phyloP scores from a whole-genome alignment of 805 yeast genomes.

The Zygoascus flipseniorum region DNA sequence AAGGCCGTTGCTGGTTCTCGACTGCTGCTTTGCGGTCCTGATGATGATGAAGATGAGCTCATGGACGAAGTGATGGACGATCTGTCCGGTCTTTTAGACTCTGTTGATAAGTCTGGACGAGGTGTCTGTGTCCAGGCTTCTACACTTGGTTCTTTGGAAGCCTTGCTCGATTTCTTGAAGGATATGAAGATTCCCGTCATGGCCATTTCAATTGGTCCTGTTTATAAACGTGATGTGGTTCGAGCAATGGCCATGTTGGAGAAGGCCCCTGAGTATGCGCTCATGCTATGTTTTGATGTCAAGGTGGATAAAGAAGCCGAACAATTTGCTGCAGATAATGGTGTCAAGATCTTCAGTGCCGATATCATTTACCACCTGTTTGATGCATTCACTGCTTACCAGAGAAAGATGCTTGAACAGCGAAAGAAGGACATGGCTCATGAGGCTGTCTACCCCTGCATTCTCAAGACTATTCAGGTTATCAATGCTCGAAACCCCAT shows the following conservation, averaged over 20 bases:
- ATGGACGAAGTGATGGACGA: slow-evolving; percentile 99
- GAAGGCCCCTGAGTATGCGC: slow-evolving; percentile 88
- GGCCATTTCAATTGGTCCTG: slow-evolving; percentile 98
- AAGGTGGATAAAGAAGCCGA: slow-evolving; percentile 97
- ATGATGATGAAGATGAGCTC: slow-evolving; percentile 94
- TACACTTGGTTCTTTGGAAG: slow-evolving; percentile 96
- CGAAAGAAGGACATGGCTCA: slow-evolving; percentile 84
- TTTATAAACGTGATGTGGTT: slow-evolving; percentile 96
- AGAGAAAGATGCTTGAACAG: slow-evolving; percentile 74
- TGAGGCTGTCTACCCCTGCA: slow-evolving; percentile 92
- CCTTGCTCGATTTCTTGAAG: slow-evolving; percentile 90
- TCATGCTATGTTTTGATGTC: slow-evolving; percentile 98
- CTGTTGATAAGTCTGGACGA: slow-evolving; percentile 88
- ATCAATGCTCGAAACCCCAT: slow-evolving; percentile 98
- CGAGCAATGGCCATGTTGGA: slow-evolving; percentile 95
- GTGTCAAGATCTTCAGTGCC: slow-evolving; percentile 86
- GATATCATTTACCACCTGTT: slow-evolving; percentile 95
- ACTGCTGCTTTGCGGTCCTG: slow-evolving; percentile 88
- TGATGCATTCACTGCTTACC: slow-evolving; percentile 90
- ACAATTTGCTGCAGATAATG: slow-evolving; percentile 92
- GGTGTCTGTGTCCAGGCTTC: slow-evolving; percentile 99
- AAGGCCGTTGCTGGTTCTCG: slow-evolving; percentile 99
- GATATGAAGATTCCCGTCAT: slow-evolving; percentile 98
- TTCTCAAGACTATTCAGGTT: slow-evolving; percentile 86
- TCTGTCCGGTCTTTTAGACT: slow-evolving; percentile 84